These are phyloP conservation scores for Trametes gibbosa DNA, from an alignment of 768 basidiomycete species.

Conservation along the genomic window DNA sequence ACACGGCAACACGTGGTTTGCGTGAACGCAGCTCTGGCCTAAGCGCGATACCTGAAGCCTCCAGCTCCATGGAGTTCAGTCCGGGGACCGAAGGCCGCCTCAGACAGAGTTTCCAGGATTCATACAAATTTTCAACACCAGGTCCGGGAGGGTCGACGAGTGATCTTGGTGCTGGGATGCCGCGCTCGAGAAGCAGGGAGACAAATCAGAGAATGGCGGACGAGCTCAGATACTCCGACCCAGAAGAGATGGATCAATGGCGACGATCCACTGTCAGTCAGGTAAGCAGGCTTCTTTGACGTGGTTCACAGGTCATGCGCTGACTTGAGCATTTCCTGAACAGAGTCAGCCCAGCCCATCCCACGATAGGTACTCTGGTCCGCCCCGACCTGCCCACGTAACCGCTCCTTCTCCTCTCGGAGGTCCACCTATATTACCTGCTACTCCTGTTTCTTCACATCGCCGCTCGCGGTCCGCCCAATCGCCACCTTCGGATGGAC, in stretches of 20 bases:
- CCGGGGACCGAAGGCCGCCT: constrained; percentile 20
- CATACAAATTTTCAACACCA: constrained; percentile 17
- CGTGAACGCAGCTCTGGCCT: constrained; percentile 19
- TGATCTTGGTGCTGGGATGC: background rate
- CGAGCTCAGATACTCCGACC: constrained; percentile 23
- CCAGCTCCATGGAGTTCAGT: constrained; percentile 26
- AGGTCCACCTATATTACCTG: background rate
- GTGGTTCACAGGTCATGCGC: background rate
- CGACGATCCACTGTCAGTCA: constrained; percentile 18
- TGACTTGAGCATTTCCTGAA: background rate
- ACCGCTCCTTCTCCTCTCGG: constrained; percentile 16
- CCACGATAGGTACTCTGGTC: constrained; percentile 1
- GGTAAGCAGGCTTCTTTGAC: constrained; percentile 1
- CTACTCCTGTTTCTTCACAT: constrained; percentile 2
- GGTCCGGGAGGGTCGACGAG: background rate
- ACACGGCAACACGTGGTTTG: constrained; percentile 6
- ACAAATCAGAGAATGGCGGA: constrained; percentile 18
- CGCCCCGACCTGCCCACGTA: constrained; percentile 12
- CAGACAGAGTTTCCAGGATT: constrained; percentile 19
- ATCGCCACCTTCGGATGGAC: constrained; percentile 10
- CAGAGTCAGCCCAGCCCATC: constrained; percentile 14
- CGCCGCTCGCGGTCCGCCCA: constrained; percentile 15
- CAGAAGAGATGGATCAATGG: constrained; percentile 21
- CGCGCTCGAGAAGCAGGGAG: constrained; percentile 6
- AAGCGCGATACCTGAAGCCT: constrained; percentile 26